Percentiles rank a stretch among this genome's conserved stretches.
Evolutionary conservation across 805 yeast species (phyloP).

Genomic region (Barnettozyma salicaria): DNA sequence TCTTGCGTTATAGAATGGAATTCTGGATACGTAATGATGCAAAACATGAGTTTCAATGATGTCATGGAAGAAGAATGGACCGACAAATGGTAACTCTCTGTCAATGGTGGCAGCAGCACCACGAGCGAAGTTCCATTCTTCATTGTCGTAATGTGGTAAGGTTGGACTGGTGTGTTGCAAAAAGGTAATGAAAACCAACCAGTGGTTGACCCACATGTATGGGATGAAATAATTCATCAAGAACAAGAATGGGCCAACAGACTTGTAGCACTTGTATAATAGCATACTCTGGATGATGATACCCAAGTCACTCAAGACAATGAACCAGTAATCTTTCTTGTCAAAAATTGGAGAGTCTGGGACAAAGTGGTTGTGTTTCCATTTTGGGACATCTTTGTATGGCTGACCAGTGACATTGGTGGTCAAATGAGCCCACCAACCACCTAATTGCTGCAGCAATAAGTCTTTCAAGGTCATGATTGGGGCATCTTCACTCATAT

Average conservation of each 20-base stretch:
- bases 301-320: conserved; percentile 71
- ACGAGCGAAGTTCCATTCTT: conserved; percentile 78
- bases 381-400: conserved; percentile 42
- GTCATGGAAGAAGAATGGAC: conserved; percentile 76
- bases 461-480: conserved; percentile 51
- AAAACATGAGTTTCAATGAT: conserved; percentile 87
- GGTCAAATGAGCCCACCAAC: conserved; percentile 63
- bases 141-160: conserved; percentile 73
- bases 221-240: conserved; percentile 71
- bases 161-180: conserved; percentile 78
- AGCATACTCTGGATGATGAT: conserved; percentile 45
- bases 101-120: conserved; percentile 91
- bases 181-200: conserved; percentile 83
- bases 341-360: conserved; percentile 75
- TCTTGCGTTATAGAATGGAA: conserved; percentile 85
- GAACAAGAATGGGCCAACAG: conserved; percentile 57
- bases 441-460: conserved; percentile 66
- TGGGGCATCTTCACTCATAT: conserved; percentile 71
- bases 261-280: conserved; percentile 53
- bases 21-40: conserved; percentile 78
- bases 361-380: conserved; percentile 58
- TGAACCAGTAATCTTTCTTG: conserved; percentile 62
- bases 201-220: conserved; percentile 76
- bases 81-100: conserved; percentile 76
- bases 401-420: conserved; percentile 75